Evolutionary conservation across 83 land plant genomes (phyloP), one percentile per base, ranked within the genome.

Genomic region (Thuja plicata): DNA sequence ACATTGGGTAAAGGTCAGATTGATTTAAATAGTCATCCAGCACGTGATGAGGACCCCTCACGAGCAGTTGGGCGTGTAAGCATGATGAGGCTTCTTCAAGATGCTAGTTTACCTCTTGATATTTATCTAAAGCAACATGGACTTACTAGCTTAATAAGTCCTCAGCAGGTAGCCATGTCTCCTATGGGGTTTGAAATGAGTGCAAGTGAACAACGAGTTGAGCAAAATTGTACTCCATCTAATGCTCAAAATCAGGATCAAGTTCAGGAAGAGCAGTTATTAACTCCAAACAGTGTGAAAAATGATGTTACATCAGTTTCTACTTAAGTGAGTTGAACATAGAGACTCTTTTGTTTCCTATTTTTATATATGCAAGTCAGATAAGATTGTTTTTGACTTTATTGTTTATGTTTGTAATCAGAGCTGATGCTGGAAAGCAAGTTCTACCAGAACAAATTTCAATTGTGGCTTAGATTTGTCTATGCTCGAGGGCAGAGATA

Each of bases 11-110:
- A 92, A 90, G 93, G 92, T 30, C 92, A 91, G 87, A 95, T 96
- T 76, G 97, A 96, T 88, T 86, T 96, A 60, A 96, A 96, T 88
- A 93, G 93, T 32, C 94, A 95, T 71, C 96, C 95, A 40, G 96
- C 93, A 80, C 88, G 94, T 81, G 97, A 95, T 17, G 96, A 95
- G 62, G 96, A 95, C 30, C 66, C 85, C 12, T 91, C 92, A 24
- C 92, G 90, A 13, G 93, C 91, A 52, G 86, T 91, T 46, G 91
- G 91, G 19, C 76, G 90, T 30, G 19, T 89, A 43, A 89, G 86
- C 88, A 88, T 91, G 93, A 90, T 92, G 88, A 91, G 88, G 86
- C 87, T 93, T 82, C 88, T 89, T 48, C 87, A 91, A 43, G 93
- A 90, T 88, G 92, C 93, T 55, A 89, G 81, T 89, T 88, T 87